Base-by-base conservation (phyloP, 306 rosid genomes). In the Cotoneaster glaucophyllus region DNA sequence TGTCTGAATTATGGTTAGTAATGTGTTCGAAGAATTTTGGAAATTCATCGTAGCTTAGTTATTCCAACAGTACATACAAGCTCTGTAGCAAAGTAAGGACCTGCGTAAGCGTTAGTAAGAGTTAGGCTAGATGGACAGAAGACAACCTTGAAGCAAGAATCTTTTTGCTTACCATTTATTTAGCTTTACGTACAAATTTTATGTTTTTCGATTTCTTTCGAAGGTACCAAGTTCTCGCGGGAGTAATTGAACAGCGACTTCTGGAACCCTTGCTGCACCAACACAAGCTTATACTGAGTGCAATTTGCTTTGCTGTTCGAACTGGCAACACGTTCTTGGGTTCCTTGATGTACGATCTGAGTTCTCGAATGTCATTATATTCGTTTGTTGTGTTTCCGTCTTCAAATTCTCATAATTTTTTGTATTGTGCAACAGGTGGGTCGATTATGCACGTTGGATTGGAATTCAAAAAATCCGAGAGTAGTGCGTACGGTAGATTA, bases 401-500 rank as follows among this genome's bases (percentile, higher is more conserved):
- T 8, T 48, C 21, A 48, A 37, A 15, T 68, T 73, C 70, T 84
- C 34, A 86, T 18, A 44, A 18, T 61, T 65, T 17, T 13, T 58
- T 63, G 14, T 69, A 48, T 74, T 62, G 8, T 78, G 25, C 41
- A 44, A n/a, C 75, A 94, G 97, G 93, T 91, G 98, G 98, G 94
- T 94, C 32, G 97, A 91, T 81, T 94, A 86, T 78, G 96, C 92
- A 13, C 84, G 96, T 56, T 88, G 96, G 97, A 84, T 82, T 44
- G 98, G 94, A 70, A 86, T 94, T 66, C 98, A 91, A 77, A 91
- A 84, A 80, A 69, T 67, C 78, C 65, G 89, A 22, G 85, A 82
- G 5, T 89, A 87, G 71, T 64, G 59, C 73, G 61, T 54, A 2
- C 52, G 25, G 45, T 37, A 19, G 54, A 70, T 44, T 28, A 48